These are phyloP conservation scores for Rhizomucor miehei DNA, from an alignment of 371 early-diverging fungal genomes.

Conservation along the genomic window DNA sequence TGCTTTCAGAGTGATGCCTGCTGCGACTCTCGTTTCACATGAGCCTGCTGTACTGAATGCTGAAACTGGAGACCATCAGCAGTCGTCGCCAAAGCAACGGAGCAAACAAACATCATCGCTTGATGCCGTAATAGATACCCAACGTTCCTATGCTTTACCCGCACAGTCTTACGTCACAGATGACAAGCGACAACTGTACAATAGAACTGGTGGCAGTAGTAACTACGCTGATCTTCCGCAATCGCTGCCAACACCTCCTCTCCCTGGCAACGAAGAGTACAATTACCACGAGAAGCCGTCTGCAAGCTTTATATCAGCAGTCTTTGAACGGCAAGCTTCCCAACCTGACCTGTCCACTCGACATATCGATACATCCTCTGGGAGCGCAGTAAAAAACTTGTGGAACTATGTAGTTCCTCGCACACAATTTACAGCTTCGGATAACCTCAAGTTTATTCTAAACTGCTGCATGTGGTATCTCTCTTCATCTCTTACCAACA, in stretches of 20 bases:
- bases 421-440: constrained; percentile 20
- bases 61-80: constrained; percentile 7
- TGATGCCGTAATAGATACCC: constrained; percentile 7
- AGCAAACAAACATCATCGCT: constrained; percentile 1
- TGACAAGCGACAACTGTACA: constrained; percentile 10
- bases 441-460: constrained; percentile 41
- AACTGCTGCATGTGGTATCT: constrained; percentile 76
- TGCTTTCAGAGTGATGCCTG: constrained; percentile 7
- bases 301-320: background rate
- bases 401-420: constrained; percentile 10
- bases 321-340: background rate
- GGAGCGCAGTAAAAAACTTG: constrained; percentile 12
- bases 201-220: constrained; percentile 2
- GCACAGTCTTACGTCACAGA: constrained; percentile 1
- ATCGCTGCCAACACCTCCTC: constrained; percentile 7
- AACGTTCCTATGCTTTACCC: constrained; percentile 1
- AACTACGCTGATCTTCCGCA: constrained; percentile 3
- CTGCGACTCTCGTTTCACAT: constrained; percentile 13
- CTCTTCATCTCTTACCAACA: constrained; percentile 77
- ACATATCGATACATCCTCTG: constrained; percentile 15
- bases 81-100: constrained; percentile 2
- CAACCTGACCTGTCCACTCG: constrained; percentile 24
- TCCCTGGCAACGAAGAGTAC: constrained; percentile 6
- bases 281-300: constrained; percentile 1
- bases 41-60: constrained; percentile 13